Evolutionary conservation across 805 yeast genomes (phyloP), one percentile per base, ranked within the genome.

Genomic region (Starmerella davenportii): DNA sequence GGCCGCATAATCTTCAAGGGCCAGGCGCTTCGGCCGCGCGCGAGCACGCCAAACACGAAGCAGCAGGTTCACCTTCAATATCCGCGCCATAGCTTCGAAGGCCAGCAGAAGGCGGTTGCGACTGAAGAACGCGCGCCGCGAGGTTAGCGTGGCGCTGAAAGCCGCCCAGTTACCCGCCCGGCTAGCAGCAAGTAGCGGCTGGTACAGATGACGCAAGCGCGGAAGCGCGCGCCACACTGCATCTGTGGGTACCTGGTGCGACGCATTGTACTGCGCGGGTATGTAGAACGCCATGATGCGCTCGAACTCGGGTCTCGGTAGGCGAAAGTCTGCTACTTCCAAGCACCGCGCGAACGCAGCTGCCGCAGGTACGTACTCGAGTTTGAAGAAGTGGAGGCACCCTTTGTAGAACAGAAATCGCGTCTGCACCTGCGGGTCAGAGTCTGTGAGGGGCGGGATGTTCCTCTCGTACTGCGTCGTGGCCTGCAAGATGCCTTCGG

Each of bases 401-500:
- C 52, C 54, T 8, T 19, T 18, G 37, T 48, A 48, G 37, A 42
- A 51, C 18, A 34, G 24, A 31, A 25, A 50, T 17, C 38, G 43
- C 3, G 36, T 34, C 39, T 42, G 42, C 11, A 44, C 42, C n/a
- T 30, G 27, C 25, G 43, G 33, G 13, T 36, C 38, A 7, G 44
- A 35, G 17, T 19, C 15, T 3, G 31, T 17, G 3, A 51, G 33
- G 5, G 50, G 45, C 5, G 52, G 45, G 15, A 48, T 31, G 13
- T 30, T 35, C 11, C 2, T 14, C 5, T 37, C 11, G 20, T 45
- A 44, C 24, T 40, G 41, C 1, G 24, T 27, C 11, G 47, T 31
- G 3, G 49, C 51, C 23, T 40, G 35, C 16, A 50, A 17, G 5
- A 47, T 40, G 2, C 52, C 53, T 8, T 45, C 47, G 13, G 51